Evolutionary conservation across 768 basidiomycete genomes (phyloP).

Genomic region (Tephrocybe sp.): DNA sequence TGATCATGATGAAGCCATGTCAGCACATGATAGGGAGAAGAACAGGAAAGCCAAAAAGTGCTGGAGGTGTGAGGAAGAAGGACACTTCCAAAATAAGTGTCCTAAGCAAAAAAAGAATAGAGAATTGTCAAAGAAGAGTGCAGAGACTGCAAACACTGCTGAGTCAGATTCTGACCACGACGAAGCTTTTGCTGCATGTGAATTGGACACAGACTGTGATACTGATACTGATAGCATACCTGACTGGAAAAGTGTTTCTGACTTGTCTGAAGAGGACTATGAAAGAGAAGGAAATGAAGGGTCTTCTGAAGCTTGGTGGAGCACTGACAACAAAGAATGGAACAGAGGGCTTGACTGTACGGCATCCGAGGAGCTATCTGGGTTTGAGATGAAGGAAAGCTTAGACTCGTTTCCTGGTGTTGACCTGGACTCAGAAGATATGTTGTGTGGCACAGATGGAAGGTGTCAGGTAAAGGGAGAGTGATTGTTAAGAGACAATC

Average conservation of each 20-base stretch:
- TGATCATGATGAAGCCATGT: no score
- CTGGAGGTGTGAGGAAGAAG: no score
- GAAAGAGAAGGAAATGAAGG: neutral
- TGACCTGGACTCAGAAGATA: no score
- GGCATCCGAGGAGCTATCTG: no score
- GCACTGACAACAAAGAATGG: no score
- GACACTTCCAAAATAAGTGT: slow-evolving; percentile 9
- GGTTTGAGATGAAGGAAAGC: no score
- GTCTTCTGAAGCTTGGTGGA: no score
- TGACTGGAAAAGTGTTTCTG: slow-evolving; percentile 2
- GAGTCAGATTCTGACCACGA: neutral
- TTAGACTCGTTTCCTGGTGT: no score
- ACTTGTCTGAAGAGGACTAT: neutral
- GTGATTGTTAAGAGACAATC: no score
- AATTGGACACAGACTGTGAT: neutral
- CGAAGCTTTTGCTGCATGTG: neutral
- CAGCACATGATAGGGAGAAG: neutral
- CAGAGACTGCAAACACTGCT: neutral
- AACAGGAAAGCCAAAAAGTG: slow-evolving; percentile 7
- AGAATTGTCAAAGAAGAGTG: neutral
- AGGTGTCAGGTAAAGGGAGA: no score
- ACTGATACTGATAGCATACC: neutral
- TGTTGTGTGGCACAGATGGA: no score
- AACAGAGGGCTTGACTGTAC: no score
- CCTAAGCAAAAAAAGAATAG: neutral